These are phyloP conservation scores for Anthoceros angustus DNA, from an alignment of 225 moss, liverwort and hornwort species.

Conservation along the genomic window DNA sequence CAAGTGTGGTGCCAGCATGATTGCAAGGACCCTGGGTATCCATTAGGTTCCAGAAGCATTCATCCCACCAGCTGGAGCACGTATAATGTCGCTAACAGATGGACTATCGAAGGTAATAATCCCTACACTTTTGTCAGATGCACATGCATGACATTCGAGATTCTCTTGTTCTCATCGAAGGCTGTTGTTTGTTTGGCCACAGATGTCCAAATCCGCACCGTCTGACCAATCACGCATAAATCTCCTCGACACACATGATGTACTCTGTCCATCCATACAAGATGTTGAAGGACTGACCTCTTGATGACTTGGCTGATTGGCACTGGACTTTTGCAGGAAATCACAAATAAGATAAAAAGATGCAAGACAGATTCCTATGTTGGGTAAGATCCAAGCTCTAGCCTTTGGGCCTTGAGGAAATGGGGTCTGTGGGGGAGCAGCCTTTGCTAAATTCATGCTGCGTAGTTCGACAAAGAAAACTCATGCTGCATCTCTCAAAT, in stretches of 20 bases:
- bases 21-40: not conserved
- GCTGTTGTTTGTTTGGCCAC: not conserved
- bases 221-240: constrained; percentile 93
- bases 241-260: constrained; percentile 75
- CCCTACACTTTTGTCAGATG: not conserved
- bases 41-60: constrained; percentile 82
- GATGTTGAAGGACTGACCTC: not conserved
- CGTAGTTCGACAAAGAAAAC: not conserved
- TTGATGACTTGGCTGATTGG: not conserved
- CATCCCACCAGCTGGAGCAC: constrained; percentile 82
- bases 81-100: constrained; percentile 92
- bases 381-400: constrained; percentile 33
- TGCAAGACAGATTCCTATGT: constrained; percentile 83
- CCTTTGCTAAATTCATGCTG: not conserved
- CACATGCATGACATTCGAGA: not conserved
- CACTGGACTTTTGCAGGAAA: constrained; percentile 29
- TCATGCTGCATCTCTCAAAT: not conserved
- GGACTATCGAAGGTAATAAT: constrained; percentile 59
- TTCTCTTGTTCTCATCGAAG: not conserved
- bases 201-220: constrained; percentile 95
- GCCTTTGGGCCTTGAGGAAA: not conserved
- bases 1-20: not conserved
- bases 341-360: constrained; percentile 66
- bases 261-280: constrained; percentile 8
- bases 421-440: not conserved